Percentiles rank a stretch among this genome's conserved stretches.
Evolutionary conservation across 345 rosid species (phyloP).

Genomic region (Eucalyptus paniculata): DNA sequence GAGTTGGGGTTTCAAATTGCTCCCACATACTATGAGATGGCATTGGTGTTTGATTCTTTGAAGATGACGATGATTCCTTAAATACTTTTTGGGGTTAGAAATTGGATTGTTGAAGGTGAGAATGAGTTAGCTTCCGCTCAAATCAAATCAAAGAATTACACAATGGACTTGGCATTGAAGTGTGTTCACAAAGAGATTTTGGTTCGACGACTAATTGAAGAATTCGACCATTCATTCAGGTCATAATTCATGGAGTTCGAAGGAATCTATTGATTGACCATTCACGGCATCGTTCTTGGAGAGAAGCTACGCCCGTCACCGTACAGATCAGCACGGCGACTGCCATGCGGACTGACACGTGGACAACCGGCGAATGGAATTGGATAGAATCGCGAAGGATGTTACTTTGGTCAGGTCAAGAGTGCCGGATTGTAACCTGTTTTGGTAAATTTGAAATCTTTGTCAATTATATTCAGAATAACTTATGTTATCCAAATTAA

Average conservation of each 20-base stretch:
- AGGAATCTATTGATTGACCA: neutral
- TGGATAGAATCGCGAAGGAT: neutral
- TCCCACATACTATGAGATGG: fast-evolving
- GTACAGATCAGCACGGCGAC: neutral
- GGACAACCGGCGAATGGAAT: neutral
- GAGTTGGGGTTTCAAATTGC: neutral
- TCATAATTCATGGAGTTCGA: neutral
- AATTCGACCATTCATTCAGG: neutral
- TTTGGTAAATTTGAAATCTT: neutral
- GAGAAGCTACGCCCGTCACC: neutral
- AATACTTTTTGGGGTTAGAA: no score
- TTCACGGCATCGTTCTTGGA: neutral
- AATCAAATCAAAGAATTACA: neutral
- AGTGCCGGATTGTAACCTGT: neutral
- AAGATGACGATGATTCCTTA: no score
- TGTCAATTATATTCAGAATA: no score
- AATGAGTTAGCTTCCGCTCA: neutral
- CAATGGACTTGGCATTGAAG: neutral
- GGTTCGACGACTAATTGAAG: neutral
- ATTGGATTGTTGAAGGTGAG: neutral
- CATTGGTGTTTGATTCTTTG: no score
- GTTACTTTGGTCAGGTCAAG: neutral
- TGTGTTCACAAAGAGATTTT: neutral
- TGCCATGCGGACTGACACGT: neutral
- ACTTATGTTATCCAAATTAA: no score